Conservation (phyloP, 78 protist species). For the Ministeria vibrans region DNA sequence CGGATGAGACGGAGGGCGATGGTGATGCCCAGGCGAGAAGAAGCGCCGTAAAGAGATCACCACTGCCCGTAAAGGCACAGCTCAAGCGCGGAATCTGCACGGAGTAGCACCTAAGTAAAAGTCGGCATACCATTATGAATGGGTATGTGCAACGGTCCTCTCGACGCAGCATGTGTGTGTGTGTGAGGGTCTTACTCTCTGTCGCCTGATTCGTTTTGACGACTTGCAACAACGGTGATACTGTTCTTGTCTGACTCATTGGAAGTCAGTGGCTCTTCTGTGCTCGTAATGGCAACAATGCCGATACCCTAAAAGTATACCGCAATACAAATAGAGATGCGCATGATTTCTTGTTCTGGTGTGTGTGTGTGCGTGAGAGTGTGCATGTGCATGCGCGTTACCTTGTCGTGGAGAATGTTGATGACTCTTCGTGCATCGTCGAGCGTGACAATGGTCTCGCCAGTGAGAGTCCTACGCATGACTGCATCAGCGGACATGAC, state of each 20-base stretch:
- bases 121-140: background rate
- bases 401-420: background rate
- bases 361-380: background rate
- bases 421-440: background rate
- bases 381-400: background rate
- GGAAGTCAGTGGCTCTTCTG: no score
- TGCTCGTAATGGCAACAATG: no score
- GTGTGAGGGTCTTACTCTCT: background rate
- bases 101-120: background rate
- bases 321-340: no score
- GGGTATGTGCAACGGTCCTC: background rate
- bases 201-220: no score
- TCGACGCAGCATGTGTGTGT: background rate
- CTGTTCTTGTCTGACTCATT: no score
- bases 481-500: background rate
- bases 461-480: background rate
- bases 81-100: background rate
- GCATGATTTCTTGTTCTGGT: background rate
- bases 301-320: no score
- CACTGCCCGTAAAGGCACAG: background rate
- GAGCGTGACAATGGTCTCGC: background rate
- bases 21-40: no score
- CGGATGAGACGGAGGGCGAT: no score
- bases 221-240: no score
- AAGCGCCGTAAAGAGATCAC: background rate